Base-by-base conservation (phyloP, 2,329 filamentous ascomycete genomes). In the Dactylonectria macrodidyma region DNA sequence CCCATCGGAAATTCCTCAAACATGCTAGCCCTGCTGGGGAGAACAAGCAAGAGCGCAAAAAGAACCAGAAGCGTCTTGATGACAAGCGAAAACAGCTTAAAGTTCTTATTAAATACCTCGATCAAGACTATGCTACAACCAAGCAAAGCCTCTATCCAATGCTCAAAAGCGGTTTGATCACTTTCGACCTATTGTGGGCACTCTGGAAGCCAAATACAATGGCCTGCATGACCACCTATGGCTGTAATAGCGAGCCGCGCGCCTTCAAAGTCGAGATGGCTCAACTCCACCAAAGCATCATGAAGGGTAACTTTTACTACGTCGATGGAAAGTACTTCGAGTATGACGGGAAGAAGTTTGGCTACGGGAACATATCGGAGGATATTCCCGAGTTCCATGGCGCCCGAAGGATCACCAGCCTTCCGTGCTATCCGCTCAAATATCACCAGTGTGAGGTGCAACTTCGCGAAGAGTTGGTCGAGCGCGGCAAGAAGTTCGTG, bases 141-240 rank as follows among this genome's bases (percentile, higher is more conserved):
- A 95, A 95, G 78, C 93, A 94, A 44, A 87, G 91, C 2, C 86
- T 97, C 0, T 92, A 95, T 72, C 93, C 94, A 0, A 89, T 97
- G 81, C 84, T 97, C 2, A 89, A 94, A 70, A 92, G 91, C 36
- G 93, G 94, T 9, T 90, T 94, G 51, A 97, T 97, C 78, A 97
- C 94, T 0, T 97, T 95, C 73, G 94, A 97, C 65, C 86, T 97
- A 2, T 84, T 97, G 1, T 97, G 95, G 95, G 94, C 94, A 0
- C 82, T 97, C 3, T 97, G 93, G 87, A 97, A 96, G 76, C 95
- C 95, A 0, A 93, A 94, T 74, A 94, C 93, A 0, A 88, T 97
- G 22, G 92, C 90, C 1, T 95, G 92, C 78, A 90, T 92, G 0
- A 89, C 90, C 0, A 95, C 93, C 0, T 97, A 97, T 70, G 92